A percentile compares a stretch with the other conserved stretches of the same genome.
Conservation (phyloP, 352 stramenopile genomes). For the Salisapilia sapeloensis region DNA sequence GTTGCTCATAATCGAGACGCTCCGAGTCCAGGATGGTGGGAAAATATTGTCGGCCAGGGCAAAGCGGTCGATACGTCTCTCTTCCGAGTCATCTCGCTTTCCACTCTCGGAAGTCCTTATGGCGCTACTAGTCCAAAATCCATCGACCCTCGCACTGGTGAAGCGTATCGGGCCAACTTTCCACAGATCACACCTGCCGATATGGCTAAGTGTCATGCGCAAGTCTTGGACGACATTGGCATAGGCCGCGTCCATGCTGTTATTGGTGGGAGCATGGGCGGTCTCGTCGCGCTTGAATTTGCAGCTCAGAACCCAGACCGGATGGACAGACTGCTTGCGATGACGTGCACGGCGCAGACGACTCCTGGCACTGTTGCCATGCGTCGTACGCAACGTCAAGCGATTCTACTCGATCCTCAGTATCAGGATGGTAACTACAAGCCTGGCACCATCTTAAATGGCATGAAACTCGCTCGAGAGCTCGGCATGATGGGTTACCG, state of each 20-base stretch:
- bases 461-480: slow-evolving; percentile 76
- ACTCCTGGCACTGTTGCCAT: slow-evolving; percentile 76
- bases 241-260: slow-evolving; percentile 67
- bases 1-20: slow-evolving; percentile 68
- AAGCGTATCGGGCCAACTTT: slow-evolving; percentile 55
- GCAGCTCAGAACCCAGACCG: slow-evolving; percentile 64
- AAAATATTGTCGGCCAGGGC: slow-evolving; percentile 75
- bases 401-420: slow-evolving; percentile 53
- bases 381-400: slow-evolving; percentile 65
- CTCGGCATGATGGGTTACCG: slow-evolving; percentile 82
- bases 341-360: slow-evolving; percentile 77
- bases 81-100: slow-evolving; percentile 78
- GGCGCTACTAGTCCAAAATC: slow-evolving; percentile 60
- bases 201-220: slow-evolving; percentile 63
- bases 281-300: slow-evolving; percentile 80
- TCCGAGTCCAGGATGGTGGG: slow-evolving; percentile 70
- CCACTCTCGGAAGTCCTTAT: slow-evolving; percentile 70
- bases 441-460: slow-evolving; percentile 27
- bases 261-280: slow-evolving; percentile 76
- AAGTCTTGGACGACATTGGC: slow-evolving; percentile 58
- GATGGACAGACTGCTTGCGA: slow-evolving; percentile 45
- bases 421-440: slow-evolving; percentile 74
- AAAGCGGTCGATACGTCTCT: slow-evolving; percentile 80
- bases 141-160: slow-evolving; percentile 34
- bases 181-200: slow-evolving; percentile 73